phyloP scores from a whole-genome alignment of 2,329 filamentous ascomycete species.

The Dothistroma septosporum region DNA sequence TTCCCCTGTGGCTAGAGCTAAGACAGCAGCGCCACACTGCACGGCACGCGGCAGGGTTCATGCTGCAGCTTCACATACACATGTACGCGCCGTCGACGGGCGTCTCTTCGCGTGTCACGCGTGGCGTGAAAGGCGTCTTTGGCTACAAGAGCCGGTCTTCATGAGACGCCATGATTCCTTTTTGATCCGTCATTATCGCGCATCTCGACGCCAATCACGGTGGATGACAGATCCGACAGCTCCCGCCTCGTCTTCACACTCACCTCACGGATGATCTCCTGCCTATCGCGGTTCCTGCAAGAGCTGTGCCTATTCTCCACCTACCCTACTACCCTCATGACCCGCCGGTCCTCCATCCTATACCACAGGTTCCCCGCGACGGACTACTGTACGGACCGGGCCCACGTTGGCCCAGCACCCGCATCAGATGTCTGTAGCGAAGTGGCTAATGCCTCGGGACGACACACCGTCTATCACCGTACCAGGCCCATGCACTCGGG shows the following conservation, averaged over 20 bases:
- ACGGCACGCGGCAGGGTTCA: not conserved
- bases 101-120: not conserved
- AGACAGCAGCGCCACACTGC: not conserved
- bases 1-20: not conserved
- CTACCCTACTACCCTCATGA: too few relatives aligned
- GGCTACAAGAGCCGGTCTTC: not conserved
- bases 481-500: not conserved
- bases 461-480: not conserved
- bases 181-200: too few relatives aligned
- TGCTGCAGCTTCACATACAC: not conserved
- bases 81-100: not conserved
- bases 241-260: not conserved
- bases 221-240: not conserved
- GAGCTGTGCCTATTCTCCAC: too few relatives aligned
- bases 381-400: not conserved
- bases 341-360: too few relatives aligned
- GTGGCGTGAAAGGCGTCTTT: not conserved
- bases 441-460: not conserved
- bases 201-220: too few relatives aligned
- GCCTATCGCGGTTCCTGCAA: not conserved
- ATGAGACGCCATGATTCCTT: too few relatives aligned
- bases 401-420: not conserved
- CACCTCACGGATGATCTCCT: not conserved
- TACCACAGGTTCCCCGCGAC: too few relatives aligned
- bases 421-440: not conserved